phyloP scores from a whole-genome alignment of 2,329 filamentous ascomycete genomes.

The Bipolaris cookei region DNA sequence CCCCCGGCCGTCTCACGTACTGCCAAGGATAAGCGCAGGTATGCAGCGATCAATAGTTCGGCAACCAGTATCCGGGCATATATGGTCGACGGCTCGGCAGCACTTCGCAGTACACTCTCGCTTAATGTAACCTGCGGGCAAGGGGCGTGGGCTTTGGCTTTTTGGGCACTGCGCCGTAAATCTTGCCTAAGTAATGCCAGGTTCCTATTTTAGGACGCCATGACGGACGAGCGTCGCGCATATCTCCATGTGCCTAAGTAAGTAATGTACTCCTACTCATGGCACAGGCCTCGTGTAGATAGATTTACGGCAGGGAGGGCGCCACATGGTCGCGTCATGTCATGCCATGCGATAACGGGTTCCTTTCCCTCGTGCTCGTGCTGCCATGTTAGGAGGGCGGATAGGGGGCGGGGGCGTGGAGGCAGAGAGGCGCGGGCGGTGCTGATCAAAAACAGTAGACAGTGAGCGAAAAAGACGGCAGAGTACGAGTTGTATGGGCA shows the following conservation, averaged over 20 bases:
- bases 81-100: conserved; percentile 14
- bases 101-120: conserved; percentile 16
- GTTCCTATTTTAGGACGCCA: conserved; percentile 21
- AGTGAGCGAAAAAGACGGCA: neutral
- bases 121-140: conserved; percentile 16
- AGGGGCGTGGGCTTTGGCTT: conserved; percentile 8
- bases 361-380: too few relatives aligned
- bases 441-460: neutral
- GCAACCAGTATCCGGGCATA: conserved; percentile 15
- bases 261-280: neutral
- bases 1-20: conserved; percentile 7
- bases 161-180: conserved; percentile 18
- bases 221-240: conserved; percentile 5
- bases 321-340: neutral
- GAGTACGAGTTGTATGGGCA: conserved; percentile 7
- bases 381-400: neutral
- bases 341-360: neutral
- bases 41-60: conserved; percentile 14
- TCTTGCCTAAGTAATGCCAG: conserved; percentile 23
- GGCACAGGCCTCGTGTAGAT: neutral
- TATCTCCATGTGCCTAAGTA: too few relatives aligned
- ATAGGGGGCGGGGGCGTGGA: neutral
- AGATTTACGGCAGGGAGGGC: neutral
- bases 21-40: conserved; percentile 5
- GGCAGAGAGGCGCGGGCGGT: neutral